A percentile compares a stretch with the other conserved stretches of the same genome.
Evolutionary conservation across 2,329 filamentous ascomycete species (phyloP).

Genomic region (Capronia epimyces): DNA sequence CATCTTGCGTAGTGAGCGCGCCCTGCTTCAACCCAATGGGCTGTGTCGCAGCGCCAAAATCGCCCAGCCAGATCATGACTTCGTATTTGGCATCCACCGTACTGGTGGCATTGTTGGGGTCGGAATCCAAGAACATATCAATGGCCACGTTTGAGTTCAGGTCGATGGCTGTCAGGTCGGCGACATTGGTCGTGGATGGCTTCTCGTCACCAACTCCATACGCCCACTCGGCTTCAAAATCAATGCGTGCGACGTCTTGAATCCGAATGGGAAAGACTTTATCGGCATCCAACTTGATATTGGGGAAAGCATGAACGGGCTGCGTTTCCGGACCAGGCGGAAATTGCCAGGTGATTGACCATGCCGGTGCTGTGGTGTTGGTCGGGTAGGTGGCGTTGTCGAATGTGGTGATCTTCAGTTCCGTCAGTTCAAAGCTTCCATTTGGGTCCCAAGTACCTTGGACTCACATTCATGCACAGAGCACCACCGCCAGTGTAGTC

Average conservation of each 20-base stretch:
- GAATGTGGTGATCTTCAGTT: constrained; percentile 43
- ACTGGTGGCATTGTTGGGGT: constrained; percentile 39
- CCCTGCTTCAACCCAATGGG: constrained; percentile 43
- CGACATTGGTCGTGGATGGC: constrained; percentile 34
- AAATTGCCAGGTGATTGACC: constrained; percentile 52
- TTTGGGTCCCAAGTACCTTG: background rate
- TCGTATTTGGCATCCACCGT: constrained; percentile 43
- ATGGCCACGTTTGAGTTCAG: constrained; percentile 54
- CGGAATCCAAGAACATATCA: constrained; percentile 54
- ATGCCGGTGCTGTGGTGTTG: constrained; percentile 44
- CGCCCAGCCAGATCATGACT: constrained; percentile 55
- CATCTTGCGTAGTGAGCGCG: constrained; percentile 33
- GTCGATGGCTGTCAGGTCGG: constrained; percentile 33
- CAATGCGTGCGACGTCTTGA: constrained; percentile 37
- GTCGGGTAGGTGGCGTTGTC: constrained; percentile 50
- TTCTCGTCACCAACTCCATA: constrained; percentile 45
- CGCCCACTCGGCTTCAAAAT: constrained; percentile 47
- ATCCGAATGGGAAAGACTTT: constrained; percentile 43
- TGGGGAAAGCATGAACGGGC: constrained; percentile 53
- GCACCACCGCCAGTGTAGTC: constrained; percentile 33
- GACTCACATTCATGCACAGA: constrained; percentile 53
- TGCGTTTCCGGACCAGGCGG: constrained; percentile 38
- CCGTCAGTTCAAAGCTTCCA: background rate
- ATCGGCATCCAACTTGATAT: constrained; percentile 44
- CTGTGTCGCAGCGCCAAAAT: constrained; percentile 44